Base-by-base conservation (phyloP, 1,139 yeast genomes). In the Yamadazyma sp. region DNA sequence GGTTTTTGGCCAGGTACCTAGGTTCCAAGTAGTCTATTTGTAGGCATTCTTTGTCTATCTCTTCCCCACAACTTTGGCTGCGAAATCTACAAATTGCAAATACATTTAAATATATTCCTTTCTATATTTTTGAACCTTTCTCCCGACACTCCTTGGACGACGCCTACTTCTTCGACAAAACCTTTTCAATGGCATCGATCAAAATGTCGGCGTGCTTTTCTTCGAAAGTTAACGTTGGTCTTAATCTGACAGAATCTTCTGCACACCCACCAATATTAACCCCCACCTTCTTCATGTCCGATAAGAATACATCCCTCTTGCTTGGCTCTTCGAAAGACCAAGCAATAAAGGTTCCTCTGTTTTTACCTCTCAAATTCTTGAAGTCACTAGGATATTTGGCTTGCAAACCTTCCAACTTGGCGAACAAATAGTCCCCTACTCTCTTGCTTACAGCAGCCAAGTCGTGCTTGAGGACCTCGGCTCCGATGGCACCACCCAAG, bases 261-360 rank as follows among this genome's bases (percentile, higher is more conserved):
- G 87, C 83, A 61, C 88, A 83, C 17, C 88, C 89, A 50, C 91
- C 91, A 46, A 81, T 76, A 55, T 82, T 83, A 43, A 83, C 73
- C 46, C 91, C 91, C 34, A 64, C 66, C 31, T 61, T 58, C 56
- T 80, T 79, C 63, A 77, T 62, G 15, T 61, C 68, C 46, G 57
- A 51, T 49, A 83, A 65, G 42, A 83, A 65, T 38, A 65, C 57
- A 52, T 79, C 78, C 67, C 89, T 75, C 34, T 58, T 54, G 25
- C 62, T 65, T 15, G 73, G 56, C 34, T 66, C 59, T 37, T 66
- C 70, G 52, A 79, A 69, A 55, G 81, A 84, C 83, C 86, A 83
- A n/a, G 89, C 88, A 57, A 83, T 81, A 56, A 82, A 83, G 17
- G 87, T 81, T 43, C 86, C 89, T 59, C 78, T 77, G 48, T 68